phyloP scores from a whole-genome alignment of 2,329 filamentous ascomycete species.

The Ceratocystis alfenasii region DNA sequence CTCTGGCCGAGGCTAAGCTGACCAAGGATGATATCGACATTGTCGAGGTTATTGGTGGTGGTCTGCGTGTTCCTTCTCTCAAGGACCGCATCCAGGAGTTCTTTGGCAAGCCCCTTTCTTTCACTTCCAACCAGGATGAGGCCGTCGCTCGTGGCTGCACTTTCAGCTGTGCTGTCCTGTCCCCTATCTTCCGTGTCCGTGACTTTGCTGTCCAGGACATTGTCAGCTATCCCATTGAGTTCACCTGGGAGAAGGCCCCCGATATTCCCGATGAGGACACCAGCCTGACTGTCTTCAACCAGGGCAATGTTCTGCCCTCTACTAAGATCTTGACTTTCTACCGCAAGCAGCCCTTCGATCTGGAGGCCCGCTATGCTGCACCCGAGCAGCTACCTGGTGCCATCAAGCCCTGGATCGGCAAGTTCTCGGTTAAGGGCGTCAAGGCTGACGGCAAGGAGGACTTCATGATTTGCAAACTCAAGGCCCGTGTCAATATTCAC shows the following conservation, averaged over 20 bases:
- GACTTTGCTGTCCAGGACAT: conserved; percentile 98
- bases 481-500: conserved; percentile 92
- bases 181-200: conserved; percentile 93
- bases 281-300: conserved; percentile 92
- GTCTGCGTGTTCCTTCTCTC: conserved; percentile 82
- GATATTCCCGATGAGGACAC: conserved; percentile 99
- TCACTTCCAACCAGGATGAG: conserved; percentile 97
- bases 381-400: conserved; percentile 79
- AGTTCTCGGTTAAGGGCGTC: conserved; percentile 95
- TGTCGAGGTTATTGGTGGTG: conserved; percentile 88
- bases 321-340: conserved; percentile 99
- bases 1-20: conserved; percentile 84
- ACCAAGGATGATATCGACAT: conserved; percentile 83
- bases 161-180: conserved; percentile 95
- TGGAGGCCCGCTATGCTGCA: conserved; percentile 87
- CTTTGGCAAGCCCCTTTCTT: conserved; percentile 87
- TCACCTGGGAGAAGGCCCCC: conserved; percentile 95
- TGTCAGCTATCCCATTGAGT: conserved; percentile 95
- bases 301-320: conserved; percentile 89
- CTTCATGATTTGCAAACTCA: conserved; percentile 99
- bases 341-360: conserved; percentile 91
- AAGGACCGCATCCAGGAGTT: conserved; percentile 83
- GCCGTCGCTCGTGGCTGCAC: conserved; percentile 90
- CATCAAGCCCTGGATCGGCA: conserved; percentile 86
- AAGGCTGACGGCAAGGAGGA: conserved; percentile 88